Base-by-base conservation (phyloP, 2,329 filamentous ascomycete genomes). In the Drechslerella stenobrocha region DNA sequence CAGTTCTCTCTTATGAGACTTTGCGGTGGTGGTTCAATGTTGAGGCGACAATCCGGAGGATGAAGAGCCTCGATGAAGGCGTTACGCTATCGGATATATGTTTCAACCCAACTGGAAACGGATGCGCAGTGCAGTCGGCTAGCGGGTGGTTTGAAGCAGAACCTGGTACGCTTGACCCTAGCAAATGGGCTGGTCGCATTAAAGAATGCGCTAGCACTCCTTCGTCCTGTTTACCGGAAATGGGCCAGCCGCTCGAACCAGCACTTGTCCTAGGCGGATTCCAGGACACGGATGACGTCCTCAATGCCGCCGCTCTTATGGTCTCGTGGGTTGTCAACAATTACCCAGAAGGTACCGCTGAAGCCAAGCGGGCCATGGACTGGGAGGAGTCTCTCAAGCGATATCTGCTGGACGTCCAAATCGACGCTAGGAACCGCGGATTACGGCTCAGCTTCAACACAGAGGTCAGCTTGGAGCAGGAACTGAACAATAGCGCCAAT, bases 401-500 rank as follows among this genome's bases (percentile, higher is more conserved):
- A 57, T 82, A 87, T 6, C 80, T 98, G 7, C 79, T 90, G 18
- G 82, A 84, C n/a, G 84, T 90, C 0, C 90, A 96, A 76, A 79
- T 83, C 11, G 90, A 98, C 77, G 95, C 93, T 5, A 77, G 77
- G 2, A 81, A 86, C 18, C 85, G 88, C 47, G 91, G 91, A 0
- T 81, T 98, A 7, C 83, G 93, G 18, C 79, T 98, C 32, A 97
- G 91, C 5, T 98, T 97, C 81, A 95, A 86, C 50, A 95, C 93
- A 0, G 93, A 98, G 77, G 89, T 92, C 76, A 96, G 91, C 76
- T 79, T 98, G 69, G 92, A 97, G 75, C 83, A 96, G 75, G 93
- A 98, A 75, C 81, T 98, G 61, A 98, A 96, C 80, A 96, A 97
- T 78, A 95, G 90, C 34, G 96, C 90, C 50, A 98, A 98, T 76